Conservation (phyloP, 176 grass and related monocot genomes). For the Juncus inflexus region DNA sequence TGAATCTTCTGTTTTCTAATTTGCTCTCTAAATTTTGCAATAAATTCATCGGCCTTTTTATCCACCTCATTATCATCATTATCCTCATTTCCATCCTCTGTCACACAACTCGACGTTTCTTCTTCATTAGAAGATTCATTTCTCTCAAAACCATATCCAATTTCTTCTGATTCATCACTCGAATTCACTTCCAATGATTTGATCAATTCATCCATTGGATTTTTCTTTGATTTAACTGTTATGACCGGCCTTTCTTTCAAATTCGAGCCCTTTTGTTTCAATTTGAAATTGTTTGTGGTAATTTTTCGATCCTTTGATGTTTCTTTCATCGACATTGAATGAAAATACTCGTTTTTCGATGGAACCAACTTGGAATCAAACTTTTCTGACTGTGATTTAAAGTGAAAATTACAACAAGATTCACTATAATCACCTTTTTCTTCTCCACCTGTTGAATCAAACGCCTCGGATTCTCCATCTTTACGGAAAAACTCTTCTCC, state of each 20-base stretch:
- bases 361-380: constrained; percentile 1
- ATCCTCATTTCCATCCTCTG: constrained; percentile 12
- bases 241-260: neutral
- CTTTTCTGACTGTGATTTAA: no score
- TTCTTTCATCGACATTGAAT: neutral
- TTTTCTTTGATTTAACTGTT: constrained; percentile 18
- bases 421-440: constrained; percentile 13
- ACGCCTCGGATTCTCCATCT: neutral
- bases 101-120: constrained; percentile 46
- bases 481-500: neutral
- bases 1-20: constrained; percentile 67
- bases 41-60: constrained; percentile 91
- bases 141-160: neutral
- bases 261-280: neutral
- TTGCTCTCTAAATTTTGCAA: constrained; percentile 92
- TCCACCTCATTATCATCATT: constrained; percentile 67
- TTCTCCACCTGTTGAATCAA: neutral
- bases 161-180: constrained; percentile 1
- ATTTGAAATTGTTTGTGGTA: constrained; percentile 12
- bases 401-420: neutral
- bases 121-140: constrained; percentile 35
- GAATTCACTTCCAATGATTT: constrained; percentile 19
- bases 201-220: constrained; percentile 21
- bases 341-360: neutral
- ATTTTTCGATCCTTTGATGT: constrained; percentile 12